These are phyloP conservation scores for Phenoliferia sp. DNA, from an alignment of 1,284 basidiomycete genomes.

Conservation along the genomic window DNA sequence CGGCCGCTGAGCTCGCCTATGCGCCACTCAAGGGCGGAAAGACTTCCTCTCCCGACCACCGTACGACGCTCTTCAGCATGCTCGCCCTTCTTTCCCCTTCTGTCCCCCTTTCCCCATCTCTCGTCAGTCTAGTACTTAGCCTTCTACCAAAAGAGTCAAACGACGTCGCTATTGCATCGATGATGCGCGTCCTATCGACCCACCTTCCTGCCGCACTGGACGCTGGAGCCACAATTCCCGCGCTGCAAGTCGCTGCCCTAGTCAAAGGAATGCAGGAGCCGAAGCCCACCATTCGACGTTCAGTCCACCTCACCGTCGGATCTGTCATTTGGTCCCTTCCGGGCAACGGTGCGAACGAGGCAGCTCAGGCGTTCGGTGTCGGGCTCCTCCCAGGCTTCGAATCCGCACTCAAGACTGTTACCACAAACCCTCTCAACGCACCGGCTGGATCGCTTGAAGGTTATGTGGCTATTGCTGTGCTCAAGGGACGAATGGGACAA, in stretches of 20 bases:
- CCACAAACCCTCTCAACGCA: slow-evolving; percentile 55
- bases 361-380: slow-evolving; percentile 52
- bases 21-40: slow-evolving; percentile 72
- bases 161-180: slow-evolving; percentile 57
- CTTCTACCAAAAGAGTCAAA: slow-evolving; percentile 72
- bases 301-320: slow-evolving; percentile 55
- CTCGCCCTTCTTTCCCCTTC: slow-evolving; percentile 55
- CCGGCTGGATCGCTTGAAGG: slow-evolving; percentile 70
- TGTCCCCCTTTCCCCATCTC: slow-evolving; percentile 48
- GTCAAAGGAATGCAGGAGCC: slow-evolving; percentile 39
- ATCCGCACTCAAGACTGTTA: slow-evolving; percentile 59
- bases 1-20: slow-evolving; percentile 60
- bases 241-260: slow-evolving; percentile 21
- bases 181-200: slow-evolving; percentile 54
- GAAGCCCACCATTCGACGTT: slow-evolving; percentile 54
- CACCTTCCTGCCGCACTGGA: slow-evolving; percentile 50
- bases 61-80: slow-evolving; percentile 74
- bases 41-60: slow-evolving; percentile 77
- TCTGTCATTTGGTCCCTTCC: slow-evolving; percentile 47
- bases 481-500: slow-evolving; percentile 57
- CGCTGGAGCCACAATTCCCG: background rate
- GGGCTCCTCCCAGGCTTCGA: slow-evolving; percentile 61
- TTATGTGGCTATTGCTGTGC: slow-evolving; percentile 65
- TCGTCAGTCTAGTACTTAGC: slow-evolving; percentile 45
- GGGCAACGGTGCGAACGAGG: slow-evolving; percentile 24